Evolutionary conservation across 2,329 filamentous ascomycete species (phyloP).

Genomic region (Talaromyces sp.): DNA sequence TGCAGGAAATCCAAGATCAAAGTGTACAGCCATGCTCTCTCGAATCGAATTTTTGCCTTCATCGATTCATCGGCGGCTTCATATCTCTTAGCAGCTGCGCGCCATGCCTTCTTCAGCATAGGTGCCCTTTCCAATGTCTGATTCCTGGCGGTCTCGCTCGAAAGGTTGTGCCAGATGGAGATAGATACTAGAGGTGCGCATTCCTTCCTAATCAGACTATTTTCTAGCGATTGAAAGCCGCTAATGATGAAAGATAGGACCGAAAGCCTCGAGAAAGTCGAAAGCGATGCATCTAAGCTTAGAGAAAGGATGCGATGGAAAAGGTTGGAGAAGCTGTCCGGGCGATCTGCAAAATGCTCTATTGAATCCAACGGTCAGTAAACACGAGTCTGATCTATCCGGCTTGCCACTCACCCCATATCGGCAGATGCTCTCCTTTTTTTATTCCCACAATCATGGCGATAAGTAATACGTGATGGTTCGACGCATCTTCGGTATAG

Average conservation of each 20-base stretch:
- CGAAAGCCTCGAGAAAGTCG: constrained; percentile 67
- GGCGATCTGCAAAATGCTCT: constrained; percentile 73
- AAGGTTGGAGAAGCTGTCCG: constrained; percentile 79
- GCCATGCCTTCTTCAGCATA: constrained; percentile 86
- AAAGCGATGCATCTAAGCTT: constrained; percentile 68
- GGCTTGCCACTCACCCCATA: constrained; percentile 65
- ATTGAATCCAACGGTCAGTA: constrained; percentile 9
- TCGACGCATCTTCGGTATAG: constrained; percentile 82
- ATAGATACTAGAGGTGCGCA: constrained; percentile 94
- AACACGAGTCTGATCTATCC: constrained; percentile 7
- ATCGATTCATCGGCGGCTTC: constrained; percentile 77
- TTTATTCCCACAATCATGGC: constrained; percentile 85
- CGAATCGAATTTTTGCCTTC: constrained; percentile 80
- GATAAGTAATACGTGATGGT: constrained; percentile 85
- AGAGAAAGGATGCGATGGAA: constrained; percentile 89
- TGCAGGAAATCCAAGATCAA: constrained; percentile 78
- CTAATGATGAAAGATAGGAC: constrained; percentile 87
- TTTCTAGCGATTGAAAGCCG: constrained; percentile 92
- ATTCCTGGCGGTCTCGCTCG: constrained; percentile 71
- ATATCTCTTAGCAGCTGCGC: constrained; percentile 78
- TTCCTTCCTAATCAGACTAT: constrained; percentile 84
- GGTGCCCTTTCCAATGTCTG: constrained; percentile 66
- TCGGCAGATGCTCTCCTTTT: constrained; percentile 77
- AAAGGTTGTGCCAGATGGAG: constrained; percentile 90
- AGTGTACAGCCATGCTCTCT: constrained; percentile 89